phyloP scores from a whole-genome alignment of 78 protist genomes.

The Emiliania huxleyi region DNA sequence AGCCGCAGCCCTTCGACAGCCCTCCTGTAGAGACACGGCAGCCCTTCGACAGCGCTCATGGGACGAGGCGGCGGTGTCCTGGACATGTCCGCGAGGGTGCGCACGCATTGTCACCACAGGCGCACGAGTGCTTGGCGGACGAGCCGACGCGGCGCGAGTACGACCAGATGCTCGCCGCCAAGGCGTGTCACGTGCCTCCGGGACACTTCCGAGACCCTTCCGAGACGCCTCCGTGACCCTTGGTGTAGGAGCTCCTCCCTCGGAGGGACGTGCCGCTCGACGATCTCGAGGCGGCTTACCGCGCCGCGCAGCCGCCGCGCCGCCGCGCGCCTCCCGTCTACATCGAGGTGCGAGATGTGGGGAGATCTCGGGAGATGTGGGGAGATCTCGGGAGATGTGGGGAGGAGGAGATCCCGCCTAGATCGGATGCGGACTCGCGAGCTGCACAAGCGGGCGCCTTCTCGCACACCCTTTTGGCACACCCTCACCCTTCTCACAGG shows the following conservation, averaged over 20 bases:
- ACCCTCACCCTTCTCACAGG: neutral
- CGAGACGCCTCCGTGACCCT: neutral
- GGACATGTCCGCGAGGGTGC: no score
- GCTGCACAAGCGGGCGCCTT: neutral
- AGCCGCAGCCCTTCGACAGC: no score
- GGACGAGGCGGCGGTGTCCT: no score
- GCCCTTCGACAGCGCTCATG: no score
- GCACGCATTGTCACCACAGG: no score
- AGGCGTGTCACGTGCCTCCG: neutral
- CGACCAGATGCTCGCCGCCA: neutral
- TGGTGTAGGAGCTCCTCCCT: neutral
- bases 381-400: no score
- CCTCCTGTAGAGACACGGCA: no score
- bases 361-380: no score
- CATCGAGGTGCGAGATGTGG: neutral
- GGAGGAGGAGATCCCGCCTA: no score
- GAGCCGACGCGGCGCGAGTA: neutral
- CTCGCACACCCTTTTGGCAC: neutral
- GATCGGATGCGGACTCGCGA: no score
- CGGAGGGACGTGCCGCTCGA: neutral
- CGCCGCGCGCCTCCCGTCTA: neutral
- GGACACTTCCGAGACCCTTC: neutral
- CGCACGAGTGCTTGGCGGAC: neutral
- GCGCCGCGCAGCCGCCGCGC: neutral
- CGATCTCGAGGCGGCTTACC: neutral